phyloP scores from a whole-genome alignment of 164 flowering plant species.

The Macadamia tetraphylla region DNA sequence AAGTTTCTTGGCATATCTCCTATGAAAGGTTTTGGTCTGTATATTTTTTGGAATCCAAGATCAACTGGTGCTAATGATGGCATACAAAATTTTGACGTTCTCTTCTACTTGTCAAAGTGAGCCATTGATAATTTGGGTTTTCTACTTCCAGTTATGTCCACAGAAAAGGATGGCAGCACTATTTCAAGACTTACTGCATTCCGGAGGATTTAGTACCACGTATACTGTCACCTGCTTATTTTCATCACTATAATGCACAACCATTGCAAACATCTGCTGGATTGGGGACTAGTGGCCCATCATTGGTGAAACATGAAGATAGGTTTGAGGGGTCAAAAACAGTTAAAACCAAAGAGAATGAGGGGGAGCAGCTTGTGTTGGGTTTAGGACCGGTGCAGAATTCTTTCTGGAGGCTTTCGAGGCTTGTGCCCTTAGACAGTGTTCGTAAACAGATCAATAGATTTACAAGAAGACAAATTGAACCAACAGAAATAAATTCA shows the following conservation, averaged over 20 bases:
- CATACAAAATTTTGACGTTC: neutral
- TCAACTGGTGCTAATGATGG: neutral
- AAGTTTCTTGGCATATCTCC: conserved; percentile 23
- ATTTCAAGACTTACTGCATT: conserved; percentile 93
- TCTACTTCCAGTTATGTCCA: conserved; percentile 69
- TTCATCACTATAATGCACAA: conserved; percentile 90
- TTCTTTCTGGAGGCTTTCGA: conserved; percentile 94
- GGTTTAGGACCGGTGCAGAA: conserved; percentile 91
- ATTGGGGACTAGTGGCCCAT: conserved; percentile 18
- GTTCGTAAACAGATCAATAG: conserved; percentile 47
- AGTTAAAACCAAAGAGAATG: conserved; percentile 40
- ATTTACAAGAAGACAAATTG: conserved; percentile 39
- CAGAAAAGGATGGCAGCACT: conserved; percentile 84
- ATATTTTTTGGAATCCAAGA: neutral
- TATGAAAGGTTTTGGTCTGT: neutral
- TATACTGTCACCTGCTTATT: conserved; percentile 92
- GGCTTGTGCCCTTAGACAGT: conserved; percentile 80
- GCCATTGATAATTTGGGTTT: neutral
- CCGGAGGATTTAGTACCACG: conserved; percentile 99
- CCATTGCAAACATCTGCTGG: conserved; percentile 27
- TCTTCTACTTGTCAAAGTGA: neutral
- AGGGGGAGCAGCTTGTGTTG: conserved; percentile 72
- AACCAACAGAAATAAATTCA: conserved; percentile 31
- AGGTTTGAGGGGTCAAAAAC: conserved; percentile 26
- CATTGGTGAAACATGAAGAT: conserved; percentile 22